Evolutionary conservation across 2,329 filamentous ascomycete species (phyloP).

Genomic region (Colletotrichum sp.): DNA sequence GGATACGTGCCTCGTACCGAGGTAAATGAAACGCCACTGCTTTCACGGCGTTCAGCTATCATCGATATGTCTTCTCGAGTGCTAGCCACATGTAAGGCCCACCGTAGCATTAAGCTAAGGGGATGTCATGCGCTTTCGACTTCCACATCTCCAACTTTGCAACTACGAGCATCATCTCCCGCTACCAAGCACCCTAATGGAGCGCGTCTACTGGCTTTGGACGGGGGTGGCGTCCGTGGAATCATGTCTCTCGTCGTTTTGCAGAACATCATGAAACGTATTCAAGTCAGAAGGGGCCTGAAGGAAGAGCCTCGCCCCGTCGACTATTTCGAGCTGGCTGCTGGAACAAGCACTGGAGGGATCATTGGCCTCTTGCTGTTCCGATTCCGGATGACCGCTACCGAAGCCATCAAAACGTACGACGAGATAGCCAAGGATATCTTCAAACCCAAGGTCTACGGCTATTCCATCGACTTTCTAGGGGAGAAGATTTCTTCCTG

Average conservation of each 20-base stretch:
- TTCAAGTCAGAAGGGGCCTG: not conserved
- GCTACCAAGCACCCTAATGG: not conserved
- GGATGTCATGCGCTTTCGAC: not conserved
- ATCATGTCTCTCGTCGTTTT: not conserved
- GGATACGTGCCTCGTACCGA: rapidly evolving
- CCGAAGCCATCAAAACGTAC: not conserved
- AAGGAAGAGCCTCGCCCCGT: not conserved
- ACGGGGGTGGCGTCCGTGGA: not conserved
- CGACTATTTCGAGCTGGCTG: not conserved
- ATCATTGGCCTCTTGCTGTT: not conserved
- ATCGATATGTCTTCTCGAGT: not conserved
- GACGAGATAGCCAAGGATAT: not conserved
- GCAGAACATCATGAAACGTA: not conserved
- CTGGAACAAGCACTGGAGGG: not conserved
- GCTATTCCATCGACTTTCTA: not conserved
- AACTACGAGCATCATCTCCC: not conserved
- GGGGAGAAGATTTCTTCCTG: not conserved
- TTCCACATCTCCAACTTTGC: not conserved
- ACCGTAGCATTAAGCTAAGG: not conserved
- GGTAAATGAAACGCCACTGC: not conserved
- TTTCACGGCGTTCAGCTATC: not conserved
- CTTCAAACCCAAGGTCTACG: not conserved
- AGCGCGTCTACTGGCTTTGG: not conserved
- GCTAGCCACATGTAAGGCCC: not conserved
- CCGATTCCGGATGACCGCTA: not conserved